Conservation (phyloP, 73 alveolate species). For the Stentor roeselii region DNA sequence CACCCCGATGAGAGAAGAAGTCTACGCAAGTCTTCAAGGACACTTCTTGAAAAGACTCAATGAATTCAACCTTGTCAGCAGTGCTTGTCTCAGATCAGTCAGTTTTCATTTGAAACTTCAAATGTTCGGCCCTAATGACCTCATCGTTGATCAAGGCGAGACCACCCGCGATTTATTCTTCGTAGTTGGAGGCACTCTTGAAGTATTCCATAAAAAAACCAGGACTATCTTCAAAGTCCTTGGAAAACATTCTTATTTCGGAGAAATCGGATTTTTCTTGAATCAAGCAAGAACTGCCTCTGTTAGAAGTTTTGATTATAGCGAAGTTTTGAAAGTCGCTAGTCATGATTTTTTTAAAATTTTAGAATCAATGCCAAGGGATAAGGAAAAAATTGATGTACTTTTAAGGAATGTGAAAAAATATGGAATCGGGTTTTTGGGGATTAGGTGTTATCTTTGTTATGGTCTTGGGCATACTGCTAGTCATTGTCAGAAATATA, state of each 20-base stretch:
- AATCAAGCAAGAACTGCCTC: neutral
- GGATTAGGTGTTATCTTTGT: neutral
- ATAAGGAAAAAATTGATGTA: neutral
- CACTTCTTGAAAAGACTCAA: neutral
- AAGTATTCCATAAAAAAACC: neutral
- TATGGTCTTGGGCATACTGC: neutral
- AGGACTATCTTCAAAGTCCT: neutral
- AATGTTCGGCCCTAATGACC: conserved; percentile 1
- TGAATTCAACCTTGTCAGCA: neutral
- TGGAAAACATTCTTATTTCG: neutral
- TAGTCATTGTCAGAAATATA: neutral
- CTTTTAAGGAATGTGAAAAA: neutral
- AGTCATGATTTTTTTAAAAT: neutral
- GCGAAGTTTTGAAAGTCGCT: neutral
- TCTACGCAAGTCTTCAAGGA: neutral
- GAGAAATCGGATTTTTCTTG: conserved; percentile 7
- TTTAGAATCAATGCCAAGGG: neutral
- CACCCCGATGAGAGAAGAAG: conserved; percentile 10
- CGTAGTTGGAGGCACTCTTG: neutral
- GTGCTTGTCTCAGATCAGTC: neutral
- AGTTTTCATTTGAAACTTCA: neutral
- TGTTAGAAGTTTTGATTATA: neutral
- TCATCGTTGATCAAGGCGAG: conserved; percentile 13
- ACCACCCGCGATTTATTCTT: neutral
- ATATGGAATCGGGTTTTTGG: neutral